Evolutionary conservation across 257 asterid genomes (phyloP).

Genomic region (Capsicum pubescens): DNA sequence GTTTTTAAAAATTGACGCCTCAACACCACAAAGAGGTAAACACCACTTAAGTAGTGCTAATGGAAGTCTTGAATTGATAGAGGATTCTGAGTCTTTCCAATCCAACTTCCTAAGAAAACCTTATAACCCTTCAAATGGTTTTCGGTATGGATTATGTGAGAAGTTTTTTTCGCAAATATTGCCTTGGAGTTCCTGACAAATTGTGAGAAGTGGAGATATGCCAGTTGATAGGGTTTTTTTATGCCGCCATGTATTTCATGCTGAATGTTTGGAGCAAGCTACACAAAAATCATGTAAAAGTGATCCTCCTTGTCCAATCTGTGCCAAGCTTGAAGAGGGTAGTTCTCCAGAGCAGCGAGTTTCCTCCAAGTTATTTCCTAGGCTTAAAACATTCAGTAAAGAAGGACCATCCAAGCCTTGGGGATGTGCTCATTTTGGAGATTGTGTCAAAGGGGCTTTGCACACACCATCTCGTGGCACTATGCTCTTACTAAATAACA

Average conservation of each 20-base stretch:
- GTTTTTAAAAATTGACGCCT: slow-evolving; percentile 46
- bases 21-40: slow-evolving; percentile 61
- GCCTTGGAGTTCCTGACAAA: slow-evolving; percentile 89
- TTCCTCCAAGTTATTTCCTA: slow-evolving; percentile 70
- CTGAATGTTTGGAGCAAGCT: slow-evolving; percentile 91
- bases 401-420: slow-evolving; percentile 78
- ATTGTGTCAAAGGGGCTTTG: slow-evolving; percentile 85
- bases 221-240: slow-evolving; percentile 91
- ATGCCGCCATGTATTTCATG: slow-evolving; percentile 91
- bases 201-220: slow-evolving; percentile 86
- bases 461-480: slow-evolving; percentile 63
- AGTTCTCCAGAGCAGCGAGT: slow-evolving; percentile 61
- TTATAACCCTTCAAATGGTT: slow-evolving; percentile 56
- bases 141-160: slow-evolving; percentile 82
- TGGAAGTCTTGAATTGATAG: slow-evolving; percentile 72
- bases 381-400: slow-evolving; percentile 65
- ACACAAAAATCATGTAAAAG: slow-evolving; percentile 77
- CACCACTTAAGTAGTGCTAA: slow-evolving; percentile 71
- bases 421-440: slow-evolving; percentile 85
- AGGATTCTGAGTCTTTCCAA: slow-evolving; percentile 61
- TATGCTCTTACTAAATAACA: slow-evolving; percentile 69
- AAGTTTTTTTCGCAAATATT: slow-evolving; percentile 87
- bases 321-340: slow-evolving; percentile 67
- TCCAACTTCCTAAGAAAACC: slow-evolving; percentile 46
- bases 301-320: slow-evolving; percentile 94